These are phyloP conservation scores for Scedosporium apiospermum DNA, from an alignment of 2,329 filamentous ascomycete species.

Conservation along the genomic window DNA sequence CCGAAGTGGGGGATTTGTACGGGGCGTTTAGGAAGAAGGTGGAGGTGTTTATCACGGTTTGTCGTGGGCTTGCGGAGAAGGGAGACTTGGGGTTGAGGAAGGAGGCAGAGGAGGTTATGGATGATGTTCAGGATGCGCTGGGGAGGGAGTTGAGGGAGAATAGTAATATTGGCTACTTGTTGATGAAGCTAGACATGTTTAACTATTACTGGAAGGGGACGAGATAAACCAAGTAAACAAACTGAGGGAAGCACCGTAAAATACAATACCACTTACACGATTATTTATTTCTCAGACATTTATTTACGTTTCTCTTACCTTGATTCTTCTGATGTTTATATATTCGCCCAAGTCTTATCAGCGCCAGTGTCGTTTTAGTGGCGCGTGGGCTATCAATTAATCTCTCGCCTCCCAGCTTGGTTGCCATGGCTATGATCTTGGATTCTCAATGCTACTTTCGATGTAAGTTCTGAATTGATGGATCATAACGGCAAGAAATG, in stretches of 20 bases:
- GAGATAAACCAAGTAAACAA: too few relatives aligned
- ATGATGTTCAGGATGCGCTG: conserved; percentile 24
- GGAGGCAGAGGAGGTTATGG: conserved; percentile 18
- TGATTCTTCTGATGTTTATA: not conserved
- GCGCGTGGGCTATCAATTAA: not conserved
- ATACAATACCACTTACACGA: too few relatives aligned
- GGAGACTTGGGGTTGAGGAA: conserved; percentile 32
- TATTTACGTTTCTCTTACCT: too few relatives aligned
- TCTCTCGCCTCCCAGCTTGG: too few relatives aligned
- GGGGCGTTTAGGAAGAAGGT: conserved; percentile 60
- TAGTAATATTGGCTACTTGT: conserved; percentile 54
- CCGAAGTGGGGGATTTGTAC: conserved; percentile 42
- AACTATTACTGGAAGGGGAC: conserved; percentile 45
- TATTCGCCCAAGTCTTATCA: too few relatives aligned
- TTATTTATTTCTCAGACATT: too few relatives aligned
- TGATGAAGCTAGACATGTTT: conserved; percentile 62
- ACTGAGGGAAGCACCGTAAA: not conserved
- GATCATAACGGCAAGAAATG: too few relatives aligned
- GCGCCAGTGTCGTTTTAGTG: not conserved
- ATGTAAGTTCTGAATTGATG: too few relatives aligned
- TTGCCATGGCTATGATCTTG: too few relatives aligned
- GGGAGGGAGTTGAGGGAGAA: conserved; percentile 37
- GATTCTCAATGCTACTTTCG: too few relatives aligned
- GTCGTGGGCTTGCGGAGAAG: conserved; percentile 57
- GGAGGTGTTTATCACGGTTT: conserved; percentile 65